Base-by-base conservation (phyloP, 1,139 yeast species). In the Pichia sp. region DNA sequence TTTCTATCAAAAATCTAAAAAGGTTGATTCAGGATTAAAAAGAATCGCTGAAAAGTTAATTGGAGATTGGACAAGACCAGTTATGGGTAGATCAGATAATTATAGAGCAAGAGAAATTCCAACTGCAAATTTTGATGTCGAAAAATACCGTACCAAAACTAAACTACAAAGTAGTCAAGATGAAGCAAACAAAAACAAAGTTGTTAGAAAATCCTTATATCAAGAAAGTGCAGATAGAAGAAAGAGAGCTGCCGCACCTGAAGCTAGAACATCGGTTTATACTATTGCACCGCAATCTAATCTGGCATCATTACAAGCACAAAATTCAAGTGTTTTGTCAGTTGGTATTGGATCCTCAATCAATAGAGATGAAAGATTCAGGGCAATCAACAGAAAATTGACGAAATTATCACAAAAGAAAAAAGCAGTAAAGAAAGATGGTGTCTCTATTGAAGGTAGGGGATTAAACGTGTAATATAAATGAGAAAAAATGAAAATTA, bases 31-130 rank as follows among this genome's bases (percentile, higher is more conserved):
- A 39, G 73, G 77, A 47, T 78, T 94, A 63, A 89, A 90, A 65
- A 82, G 95, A 61, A 74, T 83, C 43, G 98, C 96, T 7, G 97
- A 92, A 64, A 80, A 82, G 62, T 72, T 94, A 52, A 85, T 94
- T 58, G 96, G 96, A 34, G 95, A 89, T 65, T 92, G 99, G 99
- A 92, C 97, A 9, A 80, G 98, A 66, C 98, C 98, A 37, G 89
- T 94, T 53, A 86, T 94, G 74, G 96, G 95, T 57, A 85, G 95
- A 54, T 85, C 95, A 2, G 97, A 92, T 67, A 88, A 92, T 57
- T 92, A 90, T 70, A 82, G 94, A 67, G 97, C 92, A 68, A 83
- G 89, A 68, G 74, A 81, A 51, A 82, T 92, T 52, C 78, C 78
- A 60, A 77, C 82, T 55, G 77, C 80, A 53, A 81, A 79, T 47